Conservation (phyloP, 768 basidiomycete species). For the button mushroom (Agaricus bisporus) region DNA sequence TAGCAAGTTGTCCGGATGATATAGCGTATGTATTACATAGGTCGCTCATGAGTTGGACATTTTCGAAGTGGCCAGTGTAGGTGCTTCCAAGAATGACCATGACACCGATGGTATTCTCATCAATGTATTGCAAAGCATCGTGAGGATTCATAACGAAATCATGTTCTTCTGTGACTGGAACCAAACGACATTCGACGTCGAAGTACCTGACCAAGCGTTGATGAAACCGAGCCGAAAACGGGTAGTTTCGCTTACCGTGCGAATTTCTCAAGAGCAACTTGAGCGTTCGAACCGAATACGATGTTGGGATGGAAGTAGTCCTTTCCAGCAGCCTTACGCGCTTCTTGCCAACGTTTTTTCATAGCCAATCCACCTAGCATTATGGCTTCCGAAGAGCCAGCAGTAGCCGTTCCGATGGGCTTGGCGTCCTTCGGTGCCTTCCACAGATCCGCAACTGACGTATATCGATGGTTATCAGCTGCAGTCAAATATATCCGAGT, state of each 20-base stretch:
- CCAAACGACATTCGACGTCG: slow-evolving; percentile 54
- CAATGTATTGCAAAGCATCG: slow-evolving; percentile 51
- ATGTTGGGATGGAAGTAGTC: slow-evolving; percentile 51
- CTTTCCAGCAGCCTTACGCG: slow-evolving; percentile 53
- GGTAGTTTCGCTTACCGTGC: slow-evolving; percentile 31
- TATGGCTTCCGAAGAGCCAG: slow-evolving; percentile 62
- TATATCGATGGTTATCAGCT: slow-evolving; percentile 6
- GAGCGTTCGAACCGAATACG: slow-evolving; percentile 55
- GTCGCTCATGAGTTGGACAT: slow-evolving; percentile 49
- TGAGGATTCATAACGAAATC: slow-evolving; percentile 50
- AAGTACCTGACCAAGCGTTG: slow-evolving; percentile 32
- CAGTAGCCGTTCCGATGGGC: slow-evolving; percentile 59
- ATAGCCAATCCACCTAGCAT: slow-evolving; percentile 66
- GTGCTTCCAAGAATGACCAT: slow-evolving; percentile 48
- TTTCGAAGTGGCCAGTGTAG: slow-evolving; percentile 63
- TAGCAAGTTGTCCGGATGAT: neutral
- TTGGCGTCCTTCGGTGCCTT: slow-evolving; percentile 51
- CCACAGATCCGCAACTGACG: slow-evolving; percentile 51
- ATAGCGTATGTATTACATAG: slow-evolving; percentile 22
- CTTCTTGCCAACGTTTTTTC: slow-evolving; percentile 63
- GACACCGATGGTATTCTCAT: slow-evolving; percentile 68
- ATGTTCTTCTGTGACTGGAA: slow-evolving; percentile 37
- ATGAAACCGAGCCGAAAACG: neutral
- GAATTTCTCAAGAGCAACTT: slow-evolving; percentile 62
- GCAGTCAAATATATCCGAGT: neutral